phyloP scores from a whole-genome alignment of 2,329 filamentous ascomycete genomes.

The Ophiostoma piceae region DNA sequence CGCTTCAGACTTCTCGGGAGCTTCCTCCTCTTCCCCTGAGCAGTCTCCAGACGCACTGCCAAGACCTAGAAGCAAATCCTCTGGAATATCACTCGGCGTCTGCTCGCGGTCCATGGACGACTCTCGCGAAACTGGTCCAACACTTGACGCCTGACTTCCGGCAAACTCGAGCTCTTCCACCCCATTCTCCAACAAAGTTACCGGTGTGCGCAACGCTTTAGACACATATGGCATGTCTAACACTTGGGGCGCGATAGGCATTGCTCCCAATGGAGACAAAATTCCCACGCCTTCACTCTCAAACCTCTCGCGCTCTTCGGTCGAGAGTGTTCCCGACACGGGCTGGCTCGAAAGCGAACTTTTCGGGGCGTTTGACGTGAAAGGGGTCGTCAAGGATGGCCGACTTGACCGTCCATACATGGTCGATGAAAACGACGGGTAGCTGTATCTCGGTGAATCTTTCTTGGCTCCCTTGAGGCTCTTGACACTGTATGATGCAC shows the following conservation, averaged over 20 bases:
- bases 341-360: background rate
- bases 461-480: background rate
- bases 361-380: background rate
- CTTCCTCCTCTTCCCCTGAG: background rate
- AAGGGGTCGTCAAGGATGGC: no score
- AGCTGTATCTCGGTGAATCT: background rate
- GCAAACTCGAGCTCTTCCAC: background rate
- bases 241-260: background rate
- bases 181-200: background rate
- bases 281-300: conserved; percentile 17
- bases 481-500: background rate
- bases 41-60: background rate
- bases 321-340: background rate
- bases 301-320: conserved; percentile 12
- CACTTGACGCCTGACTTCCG: background rate
- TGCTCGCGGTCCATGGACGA: background rate
- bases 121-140: background rate
- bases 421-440: background rate
- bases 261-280: conserved; percentile 3
- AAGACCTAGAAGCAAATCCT: background rate
- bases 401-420: background rate
- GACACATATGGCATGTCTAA: background rate
- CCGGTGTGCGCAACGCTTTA: background rate
- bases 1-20: background rate
- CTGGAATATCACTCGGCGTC: background rate